Conservation (phyloP, 2,329 filamentous ascomycete species). For the Botrytis squamosa region DNA sequence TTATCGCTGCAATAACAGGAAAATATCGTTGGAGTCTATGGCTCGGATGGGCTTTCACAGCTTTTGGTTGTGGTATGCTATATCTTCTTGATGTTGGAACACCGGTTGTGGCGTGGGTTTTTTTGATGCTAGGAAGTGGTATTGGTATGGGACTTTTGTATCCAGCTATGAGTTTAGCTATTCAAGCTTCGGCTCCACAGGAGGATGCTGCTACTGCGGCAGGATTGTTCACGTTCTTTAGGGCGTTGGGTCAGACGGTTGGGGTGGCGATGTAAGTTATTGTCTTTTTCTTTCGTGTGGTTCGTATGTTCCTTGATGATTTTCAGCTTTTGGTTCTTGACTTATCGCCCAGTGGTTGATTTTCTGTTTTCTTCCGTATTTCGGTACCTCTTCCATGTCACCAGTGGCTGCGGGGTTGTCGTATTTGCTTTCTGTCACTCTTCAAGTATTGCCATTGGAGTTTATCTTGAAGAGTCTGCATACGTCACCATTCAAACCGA, state of each 20-base stretch:
- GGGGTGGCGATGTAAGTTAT: constrained; percentile 43
- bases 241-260: constrained; percentile 51
- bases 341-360: too few species aligned
- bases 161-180: constrained; percentile 57
- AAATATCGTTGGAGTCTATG: constrained; percentile 52
- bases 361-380: neutral
- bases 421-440: neutral
- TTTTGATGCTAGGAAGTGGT: constrained; percentile 59
- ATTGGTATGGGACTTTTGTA: constrained; percentile 57
- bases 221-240: constrained; percentile 65
- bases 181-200: constrained; percentile 59
- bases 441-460: neutral
- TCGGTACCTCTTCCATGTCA: accelerated
- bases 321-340: neutral
- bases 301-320: neutral
- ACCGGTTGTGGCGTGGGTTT: constrained; percentile 53
- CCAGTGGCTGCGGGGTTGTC: neutral
- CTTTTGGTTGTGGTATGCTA: constrained; percentile 56
- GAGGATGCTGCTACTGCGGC: constrained; percentile 58
- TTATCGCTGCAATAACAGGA: constrained; percentile 54
- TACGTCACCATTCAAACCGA: too few species aligned
- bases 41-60: constrained; percentile 58
- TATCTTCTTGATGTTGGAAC: constrained; percentile 50
- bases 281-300: neutral
- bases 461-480: neutral